Percentiles rank a stretch among this genome's conserved stretches.
Conservation (phyloP, 129 eudicot species). For the Saposhnikovia divaricata region DNA sequence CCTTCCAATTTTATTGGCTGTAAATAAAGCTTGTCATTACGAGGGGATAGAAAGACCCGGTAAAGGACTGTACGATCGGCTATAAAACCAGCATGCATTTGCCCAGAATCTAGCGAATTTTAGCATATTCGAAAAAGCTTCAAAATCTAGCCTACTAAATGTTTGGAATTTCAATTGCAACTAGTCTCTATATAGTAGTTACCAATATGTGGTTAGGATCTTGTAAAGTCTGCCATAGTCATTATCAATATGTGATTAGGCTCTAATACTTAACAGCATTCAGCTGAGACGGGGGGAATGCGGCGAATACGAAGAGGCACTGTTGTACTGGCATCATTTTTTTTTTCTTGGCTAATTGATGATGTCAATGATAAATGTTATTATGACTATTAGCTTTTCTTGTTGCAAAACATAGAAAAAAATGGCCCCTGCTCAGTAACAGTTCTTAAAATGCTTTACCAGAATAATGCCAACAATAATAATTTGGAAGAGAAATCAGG, state of each 20-base stretch:
- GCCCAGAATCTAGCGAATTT: too few species aligned
- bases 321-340: not conserved
- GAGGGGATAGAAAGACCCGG: too few species aligned
- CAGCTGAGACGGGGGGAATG: not conserved
- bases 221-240: not conserved
- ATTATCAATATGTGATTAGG: not conserved
- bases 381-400: not conserved
- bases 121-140: too few species aligned
- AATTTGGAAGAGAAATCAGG: not conserved
- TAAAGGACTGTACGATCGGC: too few species aligned
- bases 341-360: not conserved
- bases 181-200: not conserved
- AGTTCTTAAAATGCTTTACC: not conserved
- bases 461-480: not conserved
- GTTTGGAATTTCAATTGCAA: not conserved
- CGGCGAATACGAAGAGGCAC: not conserved
- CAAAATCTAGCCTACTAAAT: not conserved
- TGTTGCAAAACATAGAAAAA: not conserved
- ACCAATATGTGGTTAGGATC: not conserved
- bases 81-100: too few species aligned
- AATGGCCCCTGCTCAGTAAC: not conserved
- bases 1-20: too few species aligned
- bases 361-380: not conserved
- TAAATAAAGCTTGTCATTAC: too few species aligned
- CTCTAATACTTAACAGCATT: not conserved